Evolutionary conservation across 1,284 basidiomycete species (phyloP).

Genomic region (Leccinum variabile): DNA sequence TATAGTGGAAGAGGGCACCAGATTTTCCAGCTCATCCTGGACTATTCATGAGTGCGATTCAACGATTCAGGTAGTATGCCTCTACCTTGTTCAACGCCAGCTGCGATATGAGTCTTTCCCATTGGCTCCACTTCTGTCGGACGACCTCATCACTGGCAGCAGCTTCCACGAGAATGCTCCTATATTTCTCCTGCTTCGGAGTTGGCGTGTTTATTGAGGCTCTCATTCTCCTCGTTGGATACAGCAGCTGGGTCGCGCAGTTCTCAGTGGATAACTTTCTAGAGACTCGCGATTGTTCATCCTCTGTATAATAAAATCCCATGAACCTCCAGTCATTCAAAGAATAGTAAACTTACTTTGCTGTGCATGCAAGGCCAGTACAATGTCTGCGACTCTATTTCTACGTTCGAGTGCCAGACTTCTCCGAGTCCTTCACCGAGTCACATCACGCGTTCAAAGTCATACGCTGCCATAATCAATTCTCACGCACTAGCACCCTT

Average conservation of each 20-base stretch:
- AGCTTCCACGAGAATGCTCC: constrained; percentile 72
- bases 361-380: neutral
- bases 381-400: neutral
- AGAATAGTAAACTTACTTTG: neutral
- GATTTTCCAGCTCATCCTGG: constrained; percentile 68
- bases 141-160: constrained; percentile 75
- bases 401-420: neutral
- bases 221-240: neutral
- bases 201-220: neutral
- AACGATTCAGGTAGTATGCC: neutral
- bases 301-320: neutral
- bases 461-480: neutral
- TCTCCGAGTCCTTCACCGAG: neutral
- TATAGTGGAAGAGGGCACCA: constrained; percentile 65
- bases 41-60: constrained; percentile 5
- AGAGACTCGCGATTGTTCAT: neutral
- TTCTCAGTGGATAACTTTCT: neutral
- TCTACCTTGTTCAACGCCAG: constrained; percentile 73
- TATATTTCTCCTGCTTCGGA: constrained; percentile 67
- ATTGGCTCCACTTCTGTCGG: constrained; percentile 82
- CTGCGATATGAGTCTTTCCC: constrained; percentile 72
- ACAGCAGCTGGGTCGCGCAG: neutral
- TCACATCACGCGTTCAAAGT: neutral
- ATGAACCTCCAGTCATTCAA: neutral
- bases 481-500: neutral